Base-by-base conservation (phyloP, 2,329 filamentous ascomycete genomes). In the Rhynchosporium secalis region DNA sequence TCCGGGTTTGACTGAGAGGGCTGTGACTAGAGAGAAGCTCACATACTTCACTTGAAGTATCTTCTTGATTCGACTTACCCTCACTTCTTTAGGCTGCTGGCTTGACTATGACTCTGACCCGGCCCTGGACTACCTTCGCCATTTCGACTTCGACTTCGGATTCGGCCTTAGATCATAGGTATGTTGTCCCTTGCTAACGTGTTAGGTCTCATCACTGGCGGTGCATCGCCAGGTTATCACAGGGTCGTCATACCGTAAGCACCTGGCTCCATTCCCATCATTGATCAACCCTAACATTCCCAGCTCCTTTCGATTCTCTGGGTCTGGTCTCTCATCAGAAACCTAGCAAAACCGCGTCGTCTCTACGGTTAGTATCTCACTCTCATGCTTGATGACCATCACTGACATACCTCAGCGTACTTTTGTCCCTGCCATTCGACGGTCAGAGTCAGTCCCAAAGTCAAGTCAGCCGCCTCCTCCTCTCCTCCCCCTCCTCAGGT, bases 21-120 rank as follows among this genome's bases (percentile, higher is more conserved):
- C 28, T 33, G 31, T 52, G 48, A n/a, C 31, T 5, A 36, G 48
- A 31, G 38, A n/a, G 4, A 12, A 33, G 31, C 33, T 36, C 33
- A 36, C 33, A 36, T 52, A 20, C 48, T 52, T 52, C 36, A 52
- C 48, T 52, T 52, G 48, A 52, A 33, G 15, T 12, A 31, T 13
- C 31, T 33, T 33, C 29, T n/a, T 38, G 48, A 15, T 9, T 52
- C 15, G 48, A 9, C 31, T 38, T 52, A 31, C 36, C 36, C 31
- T 38, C 43, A 46, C 43, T 52, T n/a, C 29, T 52, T 10, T 12
- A 13, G 46, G 36, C 48, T 31, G 36, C 48, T 31, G 31, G 20
- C 48, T 46, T 46, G 43, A n/a, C 43, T n/a, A 12, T 45, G 13
- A n/a, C 13, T 15, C 15, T 41, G 40, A 41, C 41, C 20, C 43